Evolutionary conservation across 176 grass and related monocot species (phyloP), one percentile per base, ranked within the genome.

Genomic region (Leersia perrieri): DNA sequence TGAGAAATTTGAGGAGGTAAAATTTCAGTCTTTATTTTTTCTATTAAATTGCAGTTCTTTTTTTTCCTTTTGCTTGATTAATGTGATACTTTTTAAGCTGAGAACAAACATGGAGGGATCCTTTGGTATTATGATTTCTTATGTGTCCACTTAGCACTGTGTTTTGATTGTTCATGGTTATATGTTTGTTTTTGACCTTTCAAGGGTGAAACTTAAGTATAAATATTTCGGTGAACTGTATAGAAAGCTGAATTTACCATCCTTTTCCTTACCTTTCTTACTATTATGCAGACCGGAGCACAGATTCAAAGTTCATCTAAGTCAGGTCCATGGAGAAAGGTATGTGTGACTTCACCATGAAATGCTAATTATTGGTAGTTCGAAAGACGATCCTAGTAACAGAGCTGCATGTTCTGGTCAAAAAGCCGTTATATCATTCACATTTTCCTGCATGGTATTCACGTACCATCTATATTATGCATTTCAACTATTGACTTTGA

Each of bases 261-360:
- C 0, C 14, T 60, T 74, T 1, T 31, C 63, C 44, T 85, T 79
- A 70, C 40, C 6, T 57, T 85, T 80, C 86, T 35, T 81, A 82
- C 69, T 76, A 60, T 84, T 87, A 39, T 82, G 44, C 87, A 97
- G 94, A 76, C 85, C 27, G 89, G 83, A 55, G 44, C 89, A 78
- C 64, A 89, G 84, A 84, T 90, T 27, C 89, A 97, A 88, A 88
- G 89, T 90, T 97, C 94, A 72, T 92, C 94, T 10, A 97, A 97
- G 84, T 94, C 94, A 16, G 94, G 94, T 10, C 92, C 94, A n/a
- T 97, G 94, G 94, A 94, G 94, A 80, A 97, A 97, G 94, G 94
- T 94, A 90, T 61, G 32, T 77, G 26, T 60, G 9, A 79, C 2
- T 65, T 81, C 28, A 62, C 15, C 71, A 55, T 83, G 39, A 70